A percentile compares a stretch with the other conserved stretches of the same genome.
These are phyloP conservation scores for Chamaecrista fasciculata DNA, from an alignment of 306 rosid species.

Conservation along the genomic window DNA sequence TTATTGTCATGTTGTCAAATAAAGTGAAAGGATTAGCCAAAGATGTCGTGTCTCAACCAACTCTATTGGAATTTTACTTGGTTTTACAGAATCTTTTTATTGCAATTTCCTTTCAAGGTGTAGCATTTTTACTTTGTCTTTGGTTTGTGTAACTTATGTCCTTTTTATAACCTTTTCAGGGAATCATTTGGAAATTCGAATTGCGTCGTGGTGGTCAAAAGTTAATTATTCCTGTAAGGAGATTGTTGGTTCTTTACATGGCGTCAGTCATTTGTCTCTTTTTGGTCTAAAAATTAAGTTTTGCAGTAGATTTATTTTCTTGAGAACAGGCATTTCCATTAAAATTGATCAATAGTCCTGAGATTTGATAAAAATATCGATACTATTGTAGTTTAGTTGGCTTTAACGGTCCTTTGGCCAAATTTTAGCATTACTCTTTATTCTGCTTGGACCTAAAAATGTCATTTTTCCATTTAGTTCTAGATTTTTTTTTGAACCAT, in stretches of 20 bases:
- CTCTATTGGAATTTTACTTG: not conserved
- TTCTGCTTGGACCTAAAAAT: not conserved
- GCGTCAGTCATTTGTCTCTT: slow-evolving; percentile 11
- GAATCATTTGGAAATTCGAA: slow-evolving; percentile 82
- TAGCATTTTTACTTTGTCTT: not conserved
- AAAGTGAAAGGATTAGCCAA: not conserved
- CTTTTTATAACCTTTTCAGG: slow-evolving; percentile 57
- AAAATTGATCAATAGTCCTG: slow-evolving; percentile 1
- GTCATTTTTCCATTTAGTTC: not conserved
- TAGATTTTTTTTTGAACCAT: slow-evolving; percentile 5
- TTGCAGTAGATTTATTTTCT: slow-evolving; percentile 9
- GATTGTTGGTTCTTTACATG: slow-evolving; percentile 23
- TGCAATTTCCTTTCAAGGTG: not conserved
- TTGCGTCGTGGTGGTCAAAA: slow-evolving; percentile 90
- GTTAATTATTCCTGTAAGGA: slow-evolving; percentile 78
- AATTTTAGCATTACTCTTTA: not conserved
- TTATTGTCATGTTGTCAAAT: not conserved
- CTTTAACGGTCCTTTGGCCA: slow-evolving; percentile 2
- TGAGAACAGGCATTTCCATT: not conserved
- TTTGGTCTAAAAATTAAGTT: not conserved
- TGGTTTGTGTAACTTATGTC: slow-evolving; percentile 18
- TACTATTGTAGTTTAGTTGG: slow-evolving; percentile 11
- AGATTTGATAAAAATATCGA: not conserved
- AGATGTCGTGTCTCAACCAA: not conserved
- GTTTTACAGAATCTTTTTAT: not conserved